These are phyloP conservation scores for Angomonas ambiguus DNA, from an alignment of 208 protist genomes.

Conservation along the genomic window DNA sequence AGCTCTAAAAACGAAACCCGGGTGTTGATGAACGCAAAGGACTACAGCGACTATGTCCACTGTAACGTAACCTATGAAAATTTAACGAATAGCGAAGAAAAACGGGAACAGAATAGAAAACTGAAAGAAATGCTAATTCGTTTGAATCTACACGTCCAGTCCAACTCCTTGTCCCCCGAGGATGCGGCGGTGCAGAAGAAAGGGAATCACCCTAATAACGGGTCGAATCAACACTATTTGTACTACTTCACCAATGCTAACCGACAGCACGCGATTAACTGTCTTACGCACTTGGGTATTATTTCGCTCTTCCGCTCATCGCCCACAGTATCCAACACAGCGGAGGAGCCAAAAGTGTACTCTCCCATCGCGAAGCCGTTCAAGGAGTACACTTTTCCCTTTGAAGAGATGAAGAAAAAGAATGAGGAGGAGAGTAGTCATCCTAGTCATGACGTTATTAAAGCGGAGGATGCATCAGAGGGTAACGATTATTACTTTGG, in stretches of 20 bases:
- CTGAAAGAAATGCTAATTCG: not conserved
- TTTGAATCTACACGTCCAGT: not conserved
- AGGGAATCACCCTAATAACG: no score
- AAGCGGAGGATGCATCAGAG: no score
- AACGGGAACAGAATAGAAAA: not conserved
- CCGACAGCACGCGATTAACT: slow-evolving; percentile 36
- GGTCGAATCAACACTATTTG: slow-evolving; percentile 24
- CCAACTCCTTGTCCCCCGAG: no score
- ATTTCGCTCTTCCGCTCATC: slow-evolving; percentile 32
- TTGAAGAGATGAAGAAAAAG: slow-evolving; percentile 15
- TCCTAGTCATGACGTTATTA: not conserved
- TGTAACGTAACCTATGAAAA: slow-evolving; percentile 34
- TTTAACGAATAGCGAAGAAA: not conserved
- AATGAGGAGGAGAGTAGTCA: slow-evolving; percentile 25
- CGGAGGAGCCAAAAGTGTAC: not conserved
- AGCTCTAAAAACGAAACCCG: not conserved
- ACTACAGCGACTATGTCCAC: slow-evolving; percentile 67
- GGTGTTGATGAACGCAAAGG: slow-evolving; percentile 35
- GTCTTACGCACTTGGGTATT: slow-evolving; percentile 46
- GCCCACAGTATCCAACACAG: slow-evolving; percentile 1
- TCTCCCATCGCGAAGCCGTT: slow-evolving; percentile 10
- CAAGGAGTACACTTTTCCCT: slow-evolving; percentile 18
- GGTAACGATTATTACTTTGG: slow-evolving; percentile 34
- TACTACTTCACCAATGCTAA: slow-evolving; percentile 78
- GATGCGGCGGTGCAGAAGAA: no score